Conservation (phyloP, 2,329 filamentous ascomycete species). For the Dactylellina cionopaga region DNA sequence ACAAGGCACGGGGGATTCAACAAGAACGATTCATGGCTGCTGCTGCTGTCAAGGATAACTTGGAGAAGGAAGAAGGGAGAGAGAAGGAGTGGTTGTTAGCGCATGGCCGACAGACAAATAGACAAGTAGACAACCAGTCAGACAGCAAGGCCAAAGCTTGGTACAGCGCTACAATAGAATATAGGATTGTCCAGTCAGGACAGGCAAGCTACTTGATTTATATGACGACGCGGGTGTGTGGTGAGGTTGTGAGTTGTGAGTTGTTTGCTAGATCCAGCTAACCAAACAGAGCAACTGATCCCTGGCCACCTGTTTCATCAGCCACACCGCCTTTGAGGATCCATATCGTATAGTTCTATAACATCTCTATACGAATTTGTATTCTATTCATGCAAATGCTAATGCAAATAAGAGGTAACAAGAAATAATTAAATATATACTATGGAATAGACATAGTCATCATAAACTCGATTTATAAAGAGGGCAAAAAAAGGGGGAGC, state of each 20-base stretch:
- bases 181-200: conserved; percentile 21
- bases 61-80: background rate
- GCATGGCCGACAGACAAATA: conserved; percentile 34
- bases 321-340: conserved; percentile 18
- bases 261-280: conserved; percentile 33
- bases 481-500: too few relatives aligned
- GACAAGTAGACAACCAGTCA: background rate
- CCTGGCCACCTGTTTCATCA: conserved; percentile 25
- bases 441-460: too few relatives aligned
- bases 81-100: conserved; percentile 27
- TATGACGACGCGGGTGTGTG: conserved; percentile 1
- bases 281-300: conserved; percentile 22
- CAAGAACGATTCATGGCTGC: background rate
- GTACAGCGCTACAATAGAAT: background rate
- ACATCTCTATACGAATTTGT: background rate
- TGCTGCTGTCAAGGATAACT: background rate
- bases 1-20: conserved; percentile 14
- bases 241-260: background rate
- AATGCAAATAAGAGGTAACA: too few relatives aligned
- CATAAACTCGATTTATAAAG: too few relatives aligned
- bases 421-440: too few relatives aligned
- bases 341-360: background rate
- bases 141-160: conserved; percentile 4
- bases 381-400: background rate
- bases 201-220: background rate